Base-by-base conservation (phyloP, 2,329 filamentous ascomycete genomes). In the Ascochyta clinopodiicola region DNA sequence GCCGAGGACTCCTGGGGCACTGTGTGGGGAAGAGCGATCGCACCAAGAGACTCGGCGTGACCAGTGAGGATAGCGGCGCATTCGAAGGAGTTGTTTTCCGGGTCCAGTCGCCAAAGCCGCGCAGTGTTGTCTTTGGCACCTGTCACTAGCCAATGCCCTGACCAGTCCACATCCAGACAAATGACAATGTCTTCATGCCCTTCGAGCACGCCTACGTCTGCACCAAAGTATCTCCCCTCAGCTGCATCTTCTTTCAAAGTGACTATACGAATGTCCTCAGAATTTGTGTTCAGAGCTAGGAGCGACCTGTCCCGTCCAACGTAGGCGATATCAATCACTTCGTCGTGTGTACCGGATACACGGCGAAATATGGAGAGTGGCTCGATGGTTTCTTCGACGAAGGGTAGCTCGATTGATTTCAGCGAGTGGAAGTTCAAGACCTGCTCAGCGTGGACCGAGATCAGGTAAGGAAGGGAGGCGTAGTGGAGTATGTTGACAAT, bases 91-190 rank as follows among this genome's bases (percentile, higher is more conserved):
- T 87, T 83, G 56, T 86, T 89, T 19, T 82, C 82, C 0, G 88
- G 85, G 71, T 98, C 94, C 24, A 99, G 80, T 48, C 89, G 84
- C 95, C 95, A 99, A 32, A 99, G 78, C 61, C 90, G 88, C 17
- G 94, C 95, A 2, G 90, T 95, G 70, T 98, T 99, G 74, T 99
- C 95, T 77, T 99, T 99, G 21, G 95, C 91, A 48, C 94, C 95
- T 1, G 95, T 98, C 12, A 90, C 94, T 35, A 99, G 85, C 95
- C 95, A 99, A 73, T 95, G 88, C 0, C 96, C 96, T 9, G 95
- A 98, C 92, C 92, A 96, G 77, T 99, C 95, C 2, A 92, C 88
- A 72, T 97, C 93, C 36, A 99, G 81, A 55, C 92, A 93, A 65
- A 99, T 96, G 57, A 99, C 90, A 46, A 99, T 97, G 65, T 99